Evolutionary conservation across 2,329 filamentous ascomycete species (phyloP).

Genomic region (Aspergillus floridensis): DNA sequence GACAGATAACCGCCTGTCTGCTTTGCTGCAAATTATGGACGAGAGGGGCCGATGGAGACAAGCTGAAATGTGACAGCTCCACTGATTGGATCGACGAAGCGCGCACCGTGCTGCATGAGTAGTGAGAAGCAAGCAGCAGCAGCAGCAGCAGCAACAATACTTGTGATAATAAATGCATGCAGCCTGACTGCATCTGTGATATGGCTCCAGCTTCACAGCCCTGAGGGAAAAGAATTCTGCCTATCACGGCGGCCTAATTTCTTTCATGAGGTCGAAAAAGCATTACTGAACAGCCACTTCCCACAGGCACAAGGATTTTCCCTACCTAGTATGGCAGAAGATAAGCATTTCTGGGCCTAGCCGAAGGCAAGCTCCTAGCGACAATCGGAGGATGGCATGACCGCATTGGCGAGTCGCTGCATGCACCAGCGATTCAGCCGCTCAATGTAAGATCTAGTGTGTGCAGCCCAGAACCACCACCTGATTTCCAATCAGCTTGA

Average conservation of each 20-base stretch:
- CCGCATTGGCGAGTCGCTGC: background rate
- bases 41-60: background rate
- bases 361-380: too few relatives aligned
- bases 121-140: background rate
- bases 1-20: background rate
- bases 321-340: too few relatives aligned
- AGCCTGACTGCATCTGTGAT: background rate
- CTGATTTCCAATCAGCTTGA: background rate
- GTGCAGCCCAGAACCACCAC: background rate
- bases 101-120: slow-evolving; percentile 1
- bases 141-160: background rate
- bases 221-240: background rate
- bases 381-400: background rate
- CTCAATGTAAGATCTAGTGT: background rate
- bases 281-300: too few relatives aligned
- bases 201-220: background rate
- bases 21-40: background rate
- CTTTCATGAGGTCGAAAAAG: too few relatives aligned
- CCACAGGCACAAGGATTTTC: too few relatives aligned
- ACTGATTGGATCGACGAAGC: slow-evolving; percentile 4
- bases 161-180: background rate
- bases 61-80: slow-evolving; percentile 2
- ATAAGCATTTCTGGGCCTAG: too few relatives aligned
- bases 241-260: too few relatives aligned
- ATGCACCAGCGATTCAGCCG: background rate